Base-by-base conservation (phyloP, 2,329 filamentous ascomycete species). In the Colletotrichum euphorbiae region DNA sequence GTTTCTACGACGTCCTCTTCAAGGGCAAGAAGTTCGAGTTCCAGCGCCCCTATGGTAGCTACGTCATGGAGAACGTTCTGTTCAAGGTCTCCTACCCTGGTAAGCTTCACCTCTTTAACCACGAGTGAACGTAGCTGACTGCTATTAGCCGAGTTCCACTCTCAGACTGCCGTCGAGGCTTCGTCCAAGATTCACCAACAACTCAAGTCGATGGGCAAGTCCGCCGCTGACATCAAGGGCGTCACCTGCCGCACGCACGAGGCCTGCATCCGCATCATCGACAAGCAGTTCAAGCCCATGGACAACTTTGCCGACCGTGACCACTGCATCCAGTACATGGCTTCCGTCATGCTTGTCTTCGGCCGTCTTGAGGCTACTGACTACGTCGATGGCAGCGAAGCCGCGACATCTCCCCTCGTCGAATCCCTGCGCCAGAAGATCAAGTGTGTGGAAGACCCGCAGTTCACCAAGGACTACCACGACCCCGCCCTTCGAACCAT, bases 321-420 rank as follows among this genome's bases (percentile, higher is more conserved):
- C 83, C 96, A 99, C 88, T 99, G 96, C 84, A 95, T 99, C 74
- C 96, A 98, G 85, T 99, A 99, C 89, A 99, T 99, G 96, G 93
- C 93, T 78, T 86, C 94, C 72, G 94, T 93, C 76, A 98, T 98
- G 94, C 91, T 99, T 73, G 91, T 92, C 73, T 98, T 95, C 81
- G 93, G 96, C 80, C 94, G 96, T 73, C 91, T 99, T 71, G 92
- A 94, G 75, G 95, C 96, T 57, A 92, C 87, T 72, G 96, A 99
- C 84, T 99, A 99, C 86, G 90, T 90, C 52, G 96, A 99, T 79
- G 93, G 93, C 75, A 89, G 91, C 74, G 95, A 98, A 84, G 95
- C 96, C 57, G 96, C 96, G 71, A 95, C 92, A 66, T 97, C 93
- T 19, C 88, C 90, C 66, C 89, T 98, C 50, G 91, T 99, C 69